Conservation (phyloP, 768 basidiomycete species). For the Daedaleopsis nitida region DNA sequence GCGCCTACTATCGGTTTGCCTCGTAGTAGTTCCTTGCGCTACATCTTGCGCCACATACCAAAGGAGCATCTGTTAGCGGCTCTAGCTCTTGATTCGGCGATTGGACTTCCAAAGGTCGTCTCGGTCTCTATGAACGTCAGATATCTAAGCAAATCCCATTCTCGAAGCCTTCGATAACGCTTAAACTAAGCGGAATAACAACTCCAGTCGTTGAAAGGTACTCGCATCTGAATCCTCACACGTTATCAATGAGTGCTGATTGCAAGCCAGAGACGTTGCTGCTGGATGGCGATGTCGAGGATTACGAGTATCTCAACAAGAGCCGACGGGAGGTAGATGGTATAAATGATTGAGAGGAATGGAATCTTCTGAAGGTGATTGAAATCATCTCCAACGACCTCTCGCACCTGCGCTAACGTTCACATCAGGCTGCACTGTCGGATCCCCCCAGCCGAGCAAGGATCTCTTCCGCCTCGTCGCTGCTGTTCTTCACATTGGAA, state of each 20-base stretch:
- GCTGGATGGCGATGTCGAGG: slow-evolving; percentile 69
- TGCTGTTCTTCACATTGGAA: slow-evolving; percentile 93
- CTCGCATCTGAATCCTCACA: slow-evolving; percentile 2
- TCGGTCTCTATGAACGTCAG: slow-evolving; percentile 91
- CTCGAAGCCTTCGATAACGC: slow-evolving; percentile 98
- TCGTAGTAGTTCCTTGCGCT: slow-evolving; percentile 56
- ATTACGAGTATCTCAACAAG: slow-evolving; percentile 91
- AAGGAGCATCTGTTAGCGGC: slow-evolving; percentile 40
- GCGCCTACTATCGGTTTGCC: slow-evolving; percentile 73
- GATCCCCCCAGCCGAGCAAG: slow-evolving; percentile 82
- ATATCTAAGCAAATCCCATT: slow-evolving; percentile 98
- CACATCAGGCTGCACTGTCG: slow-evolving; percentile 79
- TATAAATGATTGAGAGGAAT: slow-evolving; percentile 89
- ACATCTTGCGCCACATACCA: too few relatives aligned
- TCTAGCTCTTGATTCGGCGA: slow-evolving; percentile 42
- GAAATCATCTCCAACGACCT: neutral
- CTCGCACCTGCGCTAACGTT: slow-evolving; percentile 7
- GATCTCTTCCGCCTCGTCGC: slow-evolving; percentile 95
- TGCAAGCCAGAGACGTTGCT: slow-evolving; percentile 62
- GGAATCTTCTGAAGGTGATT: slow-evolving; percentile 72
- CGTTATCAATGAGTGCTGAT: neutral
- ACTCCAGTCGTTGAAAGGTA: slow-evolving; percentile 94
- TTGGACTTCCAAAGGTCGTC: slow-evolving; percentile 66
- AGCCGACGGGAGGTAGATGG: slow-evolving; percentile 93
- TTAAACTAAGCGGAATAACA: slow-evolving; percentile 97